Percentiles rank a stretch among this genome's conserved stretches.
These are phyloP conservation scores for Umbellularia californica DNA, from an alignment of 164 flowering plant species.

Conservation along the genomic window DNA sequence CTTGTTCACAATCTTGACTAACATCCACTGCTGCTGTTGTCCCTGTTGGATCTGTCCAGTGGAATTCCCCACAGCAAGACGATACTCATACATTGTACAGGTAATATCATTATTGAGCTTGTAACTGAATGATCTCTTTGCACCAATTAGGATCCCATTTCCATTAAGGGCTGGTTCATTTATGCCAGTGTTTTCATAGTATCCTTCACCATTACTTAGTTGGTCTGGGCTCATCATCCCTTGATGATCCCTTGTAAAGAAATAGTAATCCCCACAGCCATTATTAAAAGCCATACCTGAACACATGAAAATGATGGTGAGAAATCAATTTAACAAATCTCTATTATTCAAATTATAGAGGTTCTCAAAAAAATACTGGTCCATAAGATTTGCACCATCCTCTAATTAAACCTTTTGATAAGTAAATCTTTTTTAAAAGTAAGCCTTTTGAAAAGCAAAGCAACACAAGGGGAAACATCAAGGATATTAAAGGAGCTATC, in stretches of 20 bases:
- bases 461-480: too few relatives aligned
- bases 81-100: neutral
- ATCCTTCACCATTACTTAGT: neutral
- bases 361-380: too few relatives aligned
- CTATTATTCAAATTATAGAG: too few relatives aligned
- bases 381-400: too few relatives aligned
- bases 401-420: too few relatives aligned
- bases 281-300: neutral
- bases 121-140: neutral
- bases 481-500: too few relatives aligned
- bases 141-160: neutral
- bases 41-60: neutral
- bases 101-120: neutral
- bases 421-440: too few relatives aligned
- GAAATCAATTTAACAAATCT: too few relatives aligned
- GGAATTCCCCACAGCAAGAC: neutral
- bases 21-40: neutral
- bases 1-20: too few relatives aligned
- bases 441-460: too few relatives aligned
- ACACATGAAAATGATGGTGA: too few relatives aligned
- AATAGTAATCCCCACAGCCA: neutral
- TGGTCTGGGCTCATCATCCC: neutral
- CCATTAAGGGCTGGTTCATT: neutral
- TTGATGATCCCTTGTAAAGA: neutral
- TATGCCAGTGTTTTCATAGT: neutral